phyloP scores from a whole-genome alignment of 2,329 filamentous ascomycete genomes.

The Clarireedia sp. region DNA sequence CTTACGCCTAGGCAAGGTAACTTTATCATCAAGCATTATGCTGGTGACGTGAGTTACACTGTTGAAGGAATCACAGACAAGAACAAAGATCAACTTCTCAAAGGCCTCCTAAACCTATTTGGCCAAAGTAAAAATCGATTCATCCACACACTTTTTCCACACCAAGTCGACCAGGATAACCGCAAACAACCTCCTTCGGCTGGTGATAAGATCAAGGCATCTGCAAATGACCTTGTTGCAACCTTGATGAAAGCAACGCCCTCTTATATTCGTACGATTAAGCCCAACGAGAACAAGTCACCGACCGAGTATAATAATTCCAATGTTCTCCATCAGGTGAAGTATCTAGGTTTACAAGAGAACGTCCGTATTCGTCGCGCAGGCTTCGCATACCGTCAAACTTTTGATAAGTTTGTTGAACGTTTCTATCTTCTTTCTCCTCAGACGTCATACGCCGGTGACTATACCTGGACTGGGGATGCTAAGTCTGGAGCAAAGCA shows the following conservation, averaged over 20 bases:
- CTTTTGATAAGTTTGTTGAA: constrained; percentile 96
- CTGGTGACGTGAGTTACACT: constrained; percentile 89
- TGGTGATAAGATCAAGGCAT: constrained; percentile 90
- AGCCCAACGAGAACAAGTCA: constrained; percentile 98
- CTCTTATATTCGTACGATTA: constrained; percentile 97
- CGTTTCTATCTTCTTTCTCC: constrained; percentile 93
- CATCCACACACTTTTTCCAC: constrained; percentile 79
- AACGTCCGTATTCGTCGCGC: constrained; percentile 96
- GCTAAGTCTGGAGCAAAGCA: constrained; percentile 80
- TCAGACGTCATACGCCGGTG: constrained; percentile 90
- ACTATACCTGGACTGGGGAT: constrained; percentile 92
- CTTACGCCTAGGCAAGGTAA: constrained; percentile 87
- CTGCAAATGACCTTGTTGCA: constrained; percentile 88
- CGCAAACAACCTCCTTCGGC: constrained; percentile 88
- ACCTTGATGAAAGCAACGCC: constrained; percentile 96
- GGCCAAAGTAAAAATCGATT: constrained; percentile 78
- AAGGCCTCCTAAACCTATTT: constrained; percentile 84
- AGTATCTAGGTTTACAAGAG: constrained; percentile 97
- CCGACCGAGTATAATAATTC: constrained; percentile 83
- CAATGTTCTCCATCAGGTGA: constrained; percentile 96
- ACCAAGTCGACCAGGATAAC: constrained; percentile 93
- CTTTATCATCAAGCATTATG: constrained; percentile 98
- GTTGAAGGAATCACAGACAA: constrained; percentile 98
- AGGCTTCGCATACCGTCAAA: constrained; percentile 93
- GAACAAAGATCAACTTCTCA: constrained; percentile 96